Conservation (phyloP, 768 basidiomycete species). For the Butyriboletus loyo region DNA sequence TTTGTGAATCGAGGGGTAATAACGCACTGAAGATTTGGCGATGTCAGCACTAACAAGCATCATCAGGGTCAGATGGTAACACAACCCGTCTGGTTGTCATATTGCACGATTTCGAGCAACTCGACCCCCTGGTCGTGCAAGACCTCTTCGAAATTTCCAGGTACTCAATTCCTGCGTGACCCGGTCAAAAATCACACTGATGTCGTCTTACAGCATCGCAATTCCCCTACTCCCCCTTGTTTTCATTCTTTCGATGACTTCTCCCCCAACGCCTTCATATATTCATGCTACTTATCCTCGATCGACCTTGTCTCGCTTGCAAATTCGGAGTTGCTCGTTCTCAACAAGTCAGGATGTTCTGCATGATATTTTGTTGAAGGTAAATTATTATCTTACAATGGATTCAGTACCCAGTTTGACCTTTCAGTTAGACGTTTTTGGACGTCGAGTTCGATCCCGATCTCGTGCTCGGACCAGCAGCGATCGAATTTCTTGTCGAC, state of each 20-base stretch:
- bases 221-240: conserved; percentile 55
- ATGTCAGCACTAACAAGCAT: background rate
- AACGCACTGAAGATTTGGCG: background rate
- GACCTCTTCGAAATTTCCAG: conserved; percentile 74
- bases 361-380: conserved; percentile 54
- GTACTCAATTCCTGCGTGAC: conserved; percentile 31
- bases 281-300: conserved; percentile 60
- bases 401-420: background rate
- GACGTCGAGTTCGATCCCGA: conserved; percentile 56
- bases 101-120: conserved; percentile 73
- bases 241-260: conserved; percentile 61
- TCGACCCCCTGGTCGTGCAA: conserved; percentile 58
- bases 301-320: conserved; percentile 54
- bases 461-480: conserved; percentile 57
- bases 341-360: conserved; percentile 48
- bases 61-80: conserved; percentile 13
- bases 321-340: conserved; percentile 48
- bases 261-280: conserved; percentile 53
- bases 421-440: conserved; percentile 55
- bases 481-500: conserved; percentile 55
- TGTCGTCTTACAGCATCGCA: conserved; percentile 40
- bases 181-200: background rate
- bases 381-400: conserved; percentile 25
- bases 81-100: conserved; percentile 51
- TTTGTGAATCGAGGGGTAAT: conserved; percentile 39